A percentile compares a stretch with the other conserved stretches of the same genome.
Conservation (phyloP, 345 rosid genomes). For the Ricinus communis region DNA sequence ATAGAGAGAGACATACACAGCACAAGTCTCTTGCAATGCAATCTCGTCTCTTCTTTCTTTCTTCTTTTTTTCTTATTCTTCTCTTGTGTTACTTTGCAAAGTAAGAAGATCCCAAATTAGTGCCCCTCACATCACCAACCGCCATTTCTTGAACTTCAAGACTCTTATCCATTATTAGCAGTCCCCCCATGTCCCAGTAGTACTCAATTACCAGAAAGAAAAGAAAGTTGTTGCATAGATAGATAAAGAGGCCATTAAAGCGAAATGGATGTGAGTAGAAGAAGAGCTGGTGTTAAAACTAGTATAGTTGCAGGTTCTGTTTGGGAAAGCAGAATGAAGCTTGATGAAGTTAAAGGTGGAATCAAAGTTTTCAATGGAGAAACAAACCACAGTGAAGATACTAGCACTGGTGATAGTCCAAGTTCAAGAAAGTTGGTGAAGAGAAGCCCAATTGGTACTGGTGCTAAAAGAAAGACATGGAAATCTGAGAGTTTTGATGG, state of each 20-base stretch:
- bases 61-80: slow-evolving; percentile 14
- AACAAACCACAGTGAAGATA: background rate
- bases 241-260: too few relatives aligned
- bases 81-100: slow-evolving; percentile 22
- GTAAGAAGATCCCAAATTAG: slow-evolving; percentile 11
- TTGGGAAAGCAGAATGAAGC: slow-evolving; percentile 85
- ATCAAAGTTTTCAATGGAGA: slow-evolving; percentile 55
- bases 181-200: slow-evolving; percentile 23
- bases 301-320: slow-evolving; percentile 66
- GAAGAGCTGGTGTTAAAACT: slow-evolving; percentile 31
- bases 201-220: slow-evolving; percentile 22
- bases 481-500: slow-evolving; percentile 50
- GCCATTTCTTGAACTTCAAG: slow-evolving; percentile 50
- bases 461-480: slow-evolving; percentile 63
- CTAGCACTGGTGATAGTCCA: background rate
- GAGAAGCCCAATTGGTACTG: slow-evolving; percentile 20
- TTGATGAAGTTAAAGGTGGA: slow-evolving; percentile 59
- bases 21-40: slow-evolving; percentile 14
- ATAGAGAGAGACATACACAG: too few relatives aligned
- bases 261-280: slow-evolving; percentile 39
- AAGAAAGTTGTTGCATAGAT: too few relatives aligned
- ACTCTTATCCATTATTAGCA: slow-evolving; percentile 37
- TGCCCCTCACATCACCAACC: slow-evolving; percentile 31
- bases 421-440: slow-evolving; percentile 14
- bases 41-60: slow-evolving; percentile 7